These are phyloP conservation scores for Verticillium nonalfalfae DNA, from an alignment of 2,329 filamentous ascomycete species.

Conservation along the genomic window DNA sequence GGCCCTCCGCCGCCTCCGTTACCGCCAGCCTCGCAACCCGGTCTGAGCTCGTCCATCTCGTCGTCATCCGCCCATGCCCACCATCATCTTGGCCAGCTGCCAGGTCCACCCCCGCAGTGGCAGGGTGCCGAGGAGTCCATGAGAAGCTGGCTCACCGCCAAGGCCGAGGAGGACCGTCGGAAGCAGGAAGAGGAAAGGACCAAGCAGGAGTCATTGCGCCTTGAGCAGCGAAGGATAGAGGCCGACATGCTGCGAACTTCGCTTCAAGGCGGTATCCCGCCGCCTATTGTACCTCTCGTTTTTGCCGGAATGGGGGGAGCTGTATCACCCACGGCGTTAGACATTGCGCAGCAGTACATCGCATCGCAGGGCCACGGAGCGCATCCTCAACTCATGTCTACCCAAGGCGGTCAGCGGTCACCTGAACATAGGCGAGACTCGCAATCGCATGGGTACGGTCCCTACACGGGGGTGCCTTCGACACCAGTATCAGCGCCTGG, in stretches of 20 bases:
- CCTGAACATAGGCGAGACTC: conserved; percentile 50
- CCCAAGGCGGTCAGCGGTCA: conserved; percentile 39
- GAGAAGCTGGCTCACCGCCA: conserved; percentile 65
- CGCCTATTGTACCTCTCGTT: conserved; percentile 67
- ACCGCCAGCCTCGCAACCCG: conserved; percentile 17
- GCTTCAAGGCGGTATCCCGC: conserved; percentile 63
- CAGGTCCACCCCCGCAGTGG: conserved; percentile 60
- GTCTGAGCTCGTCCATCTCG: conserved; percentile 19
- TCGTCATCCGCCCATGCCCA: conserved; percentile 29
- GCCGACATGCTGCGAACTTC: conserved; percentile 66
- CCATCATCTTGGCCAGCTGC: conserved; percentile 44
- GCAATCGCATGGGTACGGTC: conserved; percentile 32
- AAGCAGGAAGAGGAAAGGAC: conserved; percentile 70
- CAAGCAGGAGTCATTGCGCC: conserved; percentile 55
- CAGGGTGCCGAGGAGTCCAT: conserved; percentile 64
- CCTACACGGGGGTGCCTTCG: conserved; percentile 35
- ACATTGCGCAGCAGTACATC: conserved; percentile 64
- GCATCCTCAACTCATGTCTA: conserved; percentile 43
- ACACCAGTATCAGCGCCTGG: conserved; percentile 35
- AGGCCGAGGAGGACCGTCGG: conserved; percentile 66
- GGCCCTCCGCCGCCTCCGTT: conserved; percentile 8
- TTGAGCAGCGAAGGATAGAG: conserved; percentile 69
- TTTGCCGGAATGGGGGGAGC: conserved; percentile 67
- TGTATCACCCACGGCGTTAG: conserved; percentile 52
- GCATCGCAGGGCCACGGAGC: conserved; percentile 41